These are phyloP conservation scores for Penicillium waksmanii DNA, from an alignment of 495 filamentous ascomycete genomes.

Conservation along the genomic window DNA sequence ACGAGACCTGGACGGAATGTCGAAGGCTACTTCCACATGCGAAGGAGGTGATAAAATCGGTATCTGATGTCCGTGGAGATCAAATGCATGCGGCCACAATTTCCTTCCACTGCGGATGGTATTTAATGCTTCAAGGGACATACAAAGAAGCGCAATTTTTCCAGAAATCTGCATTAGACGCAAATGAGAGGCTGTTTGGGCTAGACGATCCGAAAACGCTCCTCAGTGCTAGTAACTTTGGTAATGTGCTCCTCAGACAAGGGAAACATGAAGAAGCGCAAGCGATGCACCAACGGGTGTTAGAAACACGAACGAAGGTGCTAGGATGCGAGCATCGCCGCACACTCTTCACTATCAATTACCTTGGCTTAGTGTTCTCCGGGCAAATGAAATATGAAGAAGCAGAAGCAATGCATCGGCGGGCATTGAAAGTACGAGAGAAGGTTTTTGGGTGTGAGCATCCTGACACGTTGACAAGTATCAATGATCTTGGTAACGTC, in stretches of 20 bases:
- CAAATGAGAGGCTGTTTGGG: too few species aligned
- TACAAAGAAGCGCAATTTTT: slow-evolving; percentile 32
- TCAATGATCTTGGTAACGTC: background rate
- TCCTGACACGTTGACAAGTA: background rate
- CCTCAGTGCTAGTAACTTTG: too few species aligned
- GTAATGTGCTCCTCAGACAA: background rate
- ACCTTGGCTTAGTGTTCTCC: background rate
- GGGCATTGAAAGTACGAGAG: background rate
- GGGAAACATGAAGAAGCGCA: background rate
- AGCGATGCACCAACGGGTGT: too few species aligned
- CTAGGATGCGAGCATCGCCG: too few species aligned
- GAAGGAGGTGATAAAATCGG: slow-evolving; percentile 20
- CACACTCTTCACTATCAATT: too few species aligned
- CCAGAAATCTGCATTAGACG: background rate
- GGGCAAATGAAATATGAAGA: background rate
- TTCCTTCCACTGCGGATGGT: slow-evolving; percentile 11
- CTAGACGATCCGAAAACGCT: too few species aligned
- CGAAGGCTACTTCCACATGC: slow-evolving; percentile 32
- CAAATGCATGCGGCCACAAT: slow-evolving; percentile 13
- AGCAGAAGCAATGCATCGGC: too few species aligned
- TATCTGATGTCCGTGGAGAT: slow-evolving; percentile 8
- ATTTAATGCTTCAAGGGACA: slow-evolving; percentile 13
- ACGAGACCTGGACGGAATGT: slow-evolving; percentile 36
- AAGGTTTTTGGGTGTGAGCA: background rate
- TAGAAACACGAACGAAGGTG: too few species aligned